Evolutionary conservation across 2,329 filamentous ascomycete species (phyloP), one percentile per base, ranked within the genome.

Genomic region (Claviceps pazoutovae): DNA sequence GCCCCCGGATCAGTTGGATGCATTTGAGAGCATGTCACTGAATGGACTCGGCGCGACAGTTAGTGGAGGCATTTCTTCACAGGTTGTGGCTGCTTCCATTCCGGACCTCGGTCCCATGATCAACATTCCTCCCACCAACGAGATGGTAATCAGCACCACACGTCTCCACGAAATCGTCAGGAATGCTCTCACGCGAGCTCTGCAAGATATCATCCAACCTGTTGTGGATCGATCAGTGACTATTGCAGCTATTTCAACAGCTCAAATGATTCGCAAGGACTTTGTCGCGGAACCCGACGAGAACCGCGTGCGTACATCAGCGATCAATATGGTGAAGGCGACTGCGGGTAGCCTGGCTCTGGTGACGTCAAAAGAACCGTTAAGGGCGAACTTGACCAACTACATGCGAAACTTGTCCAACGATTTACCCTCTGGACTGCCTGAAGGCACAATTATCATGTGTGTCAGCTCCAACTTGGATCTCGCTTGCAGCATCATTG

Each of bases 401-500:
- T 95, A 97, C 64, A 89, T 98, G 66, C 85, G 93, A 50, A 75
- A 75, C 48, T 66, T 83, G n/a, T 76, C 80, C 3, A 72, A 69
- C 48, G 80, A 83, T 39, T 77, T 95, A 39, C 82, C 88, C 51
- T 85, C 88, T 50, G 86, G 87, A 16, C 77, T 98, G 55, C 88
- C 93, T 0, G 93, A 98, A 69, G 93, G 93, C 6, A 87, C 93
- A 36, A 93, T 98, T 55, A 80, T 97, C 52, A 96, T 98, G 88
- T 97, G 94, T 67, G 91, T 98, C 55, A 98, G 97, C 66, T 91
- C 94, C 57, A 98, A 98, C 64, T 77, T 98, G 34, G 93, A 98
- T 59, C 78, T 89, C 42, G 91, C 94, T 46, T 97, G 93, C 63
- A 85, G 80, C 59, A 87, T 96, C 56, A 94, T 98, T 46, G 93